These are phyloP conservation scores for Truncatella angustata DNA, from an alignment of 2,329 filamentous ascomycete species.

Conservation along the genomic window DNA sequence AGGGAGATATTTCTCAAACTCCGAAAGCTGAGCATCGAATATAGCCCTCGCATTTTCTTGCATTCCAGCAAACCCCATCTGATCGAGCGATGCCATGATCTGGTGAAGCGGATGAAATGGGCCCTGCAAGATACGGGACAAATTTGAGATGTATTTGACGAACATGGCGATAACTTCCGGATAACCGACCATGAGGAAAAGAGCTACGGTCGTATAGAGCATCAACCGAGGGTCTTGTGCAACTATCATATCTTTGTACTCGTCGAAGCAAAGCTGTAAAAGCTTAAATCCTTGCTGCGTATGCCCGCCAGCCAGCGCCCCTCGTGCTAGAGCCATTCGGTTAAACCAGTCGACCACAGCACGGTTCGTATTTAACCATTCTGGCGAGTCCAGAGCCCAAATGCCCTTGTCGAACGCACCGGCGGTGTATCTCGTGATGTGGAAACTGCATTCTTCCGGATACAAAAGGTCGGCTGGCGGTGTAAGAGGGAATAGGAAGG, in stretches of 20 bases:
- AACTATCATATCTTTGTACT: conserved; percentile 7
- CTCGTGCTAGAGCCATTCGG: conserved; percentile 1
- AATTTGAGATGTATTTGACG: conserved; percentile 2
- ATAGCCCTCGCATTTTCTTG: conserved; percentile 1
- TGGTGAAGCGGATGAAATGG: conserved; percentile 6
- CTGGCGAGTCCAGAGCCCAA: neutral
- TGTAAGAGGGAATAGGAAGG: conserved; percentile 8
- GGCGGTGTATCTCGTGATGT: neutral
- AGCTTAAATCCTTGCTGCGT: conserved; percentile 8
- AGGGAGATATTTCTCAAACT: conserved; percentile 1
- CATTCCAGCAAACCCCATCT: neutral
- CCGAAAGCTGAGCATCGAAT: conserved; percentile 1
- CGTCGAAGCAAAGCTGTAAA: conserved; percentile 5
- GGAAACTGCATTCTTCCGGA: conserved; percentile 7
- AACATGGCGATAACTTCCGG: conserved; percentile 6
- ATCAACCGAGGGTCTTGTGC: conserved; percentile 5
- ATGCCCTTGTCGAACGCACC: conserved; percentile 4
- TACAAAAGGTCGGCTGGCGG: neutral
- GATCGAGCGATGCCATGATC: neutral
- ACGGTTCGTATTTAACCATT: conserved; percentile 1
- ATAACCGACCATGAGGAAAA: conserved; percentile 1
- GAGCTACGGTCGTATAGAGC: neutral
- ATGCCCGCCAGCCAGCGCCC: neutral
- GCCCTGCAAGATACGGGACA: conserved; percentile 1
- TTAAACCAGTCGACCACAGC: conserved; percentile 5